Conservation (phyloP, 75 land plant genomes). For the Sequoiadendron giganteum region DNA sequence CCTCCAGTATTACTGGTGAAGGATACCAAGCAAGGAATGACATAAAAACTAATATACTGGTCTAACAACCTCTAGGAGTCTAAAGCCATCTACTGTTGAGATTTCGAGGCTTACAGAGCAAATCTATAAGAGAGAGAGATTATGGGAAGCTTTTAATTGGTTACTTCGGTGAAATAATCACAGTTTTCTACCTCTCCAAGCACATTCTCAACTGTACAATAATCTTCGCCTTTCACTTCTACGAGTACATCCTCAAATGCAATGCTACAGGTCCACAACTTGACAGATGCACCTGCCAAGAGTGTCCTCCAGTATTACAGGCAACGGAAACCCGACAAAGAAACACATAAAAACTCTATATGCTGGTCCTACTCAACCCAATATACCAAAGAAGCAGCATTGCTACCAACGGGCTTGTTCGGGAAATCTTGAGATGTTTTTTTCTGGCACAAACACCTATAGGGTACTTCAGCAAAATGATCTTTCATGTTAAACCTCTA, state of each 20-base stretch:
- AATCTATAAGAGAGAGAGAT: background rate
- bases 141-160: background rate
- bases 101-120: background rate
- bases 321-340: background rate
- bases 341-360: background rate
- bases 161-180: background rate
- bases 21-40: background rate
- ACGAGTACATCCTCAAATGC: background rate
- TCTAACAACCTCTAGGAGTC: background rate
- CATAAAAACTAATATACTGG: background rate
- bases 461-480: background rate
- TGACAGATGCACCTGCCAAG: background rate
- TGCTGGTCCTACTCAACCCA: background rate
- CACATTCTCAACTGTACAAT: background rate
- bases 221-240: background rate
- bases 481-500: background rate
- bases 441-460: background rate
- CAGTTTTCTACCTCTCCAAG: background rate
- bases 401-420: background rate
- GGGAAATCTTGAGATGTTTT: background rate
- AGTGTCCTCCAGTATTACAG: background rate
- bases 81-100: background rate
- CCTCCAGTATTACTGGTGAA: background rate
- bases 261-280: background rate
- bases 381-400: background rate